Evolutionary conservation across 2,329 filamentous ascomycete genomes (phyloP).

Genomic region (Botryosphaeria dothidea): DNA sequence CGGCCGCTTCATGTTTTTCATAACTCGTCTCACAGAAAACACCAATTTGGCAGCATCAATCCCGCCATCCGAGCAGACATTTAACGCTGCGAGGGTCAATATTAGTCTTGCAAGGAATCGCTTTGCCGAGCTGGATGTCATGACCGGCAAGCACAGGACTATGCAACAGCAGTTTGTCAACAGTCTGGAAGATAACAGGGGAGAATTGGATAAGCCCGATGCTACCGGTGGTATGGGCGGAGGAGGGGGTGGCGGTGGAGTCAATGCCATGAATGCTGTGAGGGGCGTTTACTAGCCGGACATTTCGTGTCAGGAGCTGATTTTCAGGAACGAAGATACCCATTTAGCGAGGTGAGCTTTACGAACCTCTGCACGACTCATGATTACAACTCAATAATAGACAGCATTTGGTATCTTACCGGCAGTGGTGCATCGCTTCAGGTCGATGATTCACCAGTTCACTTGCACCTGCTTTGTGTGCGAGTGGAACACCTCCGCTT

Average conservation of each 20-base stretch:
- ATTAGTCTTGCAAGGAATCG: conserved; percentile 82
- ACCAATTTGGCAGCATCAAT: conserved; percentile 93
- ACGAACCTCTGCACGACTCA: conserved; percentile 9
- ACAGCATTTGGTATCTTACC: background rate
- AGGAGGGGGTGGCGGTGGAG: background rate
- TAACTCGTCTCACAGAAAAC: conserved; percentile 94
- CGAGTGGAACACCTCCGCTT: too few species aligned
- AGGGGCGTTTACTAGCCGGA: background rate
- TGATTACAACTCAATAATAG: background rate
- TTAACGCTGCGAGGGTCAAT: conserved; percentile 88
- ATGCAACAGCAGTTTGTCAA: conserved; percentile 15
- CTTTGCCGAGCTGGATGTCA: conserved; percentile 66
- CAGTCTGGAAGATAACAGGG: conserved; percentile 10
- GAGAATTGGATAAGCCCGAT: conserved; percentile 5
- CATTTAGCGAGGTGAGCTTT: conserved; percentile 15
- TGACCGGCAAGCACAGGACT: conserved; percentile 18
- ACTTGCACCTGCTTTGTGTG: background rate
- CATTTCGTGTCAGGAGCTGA: background rate
- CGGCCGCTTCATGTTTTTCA: conserved; percentile 84
- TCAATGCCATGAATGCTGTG: background rate
- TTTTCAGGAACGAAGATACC: conserved; percentile 12
- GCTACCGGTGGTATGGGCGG: background rate
- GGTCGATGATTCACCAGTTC: too few species aligned
- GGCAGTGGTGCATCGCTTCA: too few species aligned
- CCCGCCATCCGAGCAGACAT: conserved; percentile 85